Percentiles rank a stretch among this genome's conserved stretches.
Evolutionary conservation across 257 asterid species (phyloP).

Genomic region (Scutellaria baicalensis): DNA sequence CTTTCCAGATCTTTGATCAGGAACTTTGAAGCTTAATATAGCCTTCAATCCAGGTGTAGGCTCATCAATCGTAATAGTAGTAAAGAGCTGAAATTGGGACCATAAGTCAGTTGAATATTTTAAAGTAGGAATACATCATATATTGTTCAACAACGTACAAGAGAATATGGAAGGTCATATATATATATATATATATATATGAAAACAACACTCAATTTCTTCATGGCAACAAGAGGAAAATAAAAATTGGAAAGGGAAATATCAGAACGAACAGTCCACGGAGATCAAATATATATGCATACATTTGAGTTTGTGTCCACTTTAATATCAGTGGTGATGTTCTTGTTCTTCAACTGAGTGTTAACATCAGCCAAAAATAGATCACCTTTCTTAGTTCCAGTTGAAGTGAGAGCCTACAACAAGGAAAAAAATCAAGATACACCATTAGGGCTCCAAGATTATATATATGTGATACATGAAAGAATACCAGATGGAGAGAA

Average conservation of each 20-base stretch:
- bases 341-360: slow-evolving; percentile 58
- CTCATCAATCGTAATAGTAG: slow-evolving; percentile 47
- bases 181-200: not conserved
- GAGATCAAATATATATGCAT: not conserved
- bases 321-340: slow-evolving; percentile 53
- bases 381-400: slow-evolving; percentile 61
- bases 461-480: not conserved
- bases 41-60: slow-evolving; percentile 56
- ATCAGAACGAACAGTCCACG: not conserved
- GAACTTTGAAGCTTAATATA: slow-evolving; percentile 43
- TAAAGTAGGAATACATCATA: not conserved
- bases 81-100: slow-evolving; percentile 30
- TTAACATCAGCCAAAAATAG: slow-evolving; percentile 56
- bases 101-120: slow-evolving; percentile 2
- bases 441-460: not conserved
- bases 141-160: not conserved
- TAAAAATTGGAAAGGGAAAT: not conserved
- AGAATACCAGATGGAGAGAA: not conserved
- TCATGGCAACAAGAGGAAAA: not conserved
- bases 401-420: slow-evolving; percentile 45
- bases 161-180: not conserved
- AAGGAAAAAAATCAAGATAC: not conserved
- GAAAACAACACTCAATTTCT: not conserved
- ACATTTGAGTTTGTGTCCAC: slow-evolving; percentile 61
- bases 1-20: slow-evolving; percentile 69